Conservation (phyloP, 495 filamentous ascomycete genomes). For the Aspergillus avenaceus region DNA sequence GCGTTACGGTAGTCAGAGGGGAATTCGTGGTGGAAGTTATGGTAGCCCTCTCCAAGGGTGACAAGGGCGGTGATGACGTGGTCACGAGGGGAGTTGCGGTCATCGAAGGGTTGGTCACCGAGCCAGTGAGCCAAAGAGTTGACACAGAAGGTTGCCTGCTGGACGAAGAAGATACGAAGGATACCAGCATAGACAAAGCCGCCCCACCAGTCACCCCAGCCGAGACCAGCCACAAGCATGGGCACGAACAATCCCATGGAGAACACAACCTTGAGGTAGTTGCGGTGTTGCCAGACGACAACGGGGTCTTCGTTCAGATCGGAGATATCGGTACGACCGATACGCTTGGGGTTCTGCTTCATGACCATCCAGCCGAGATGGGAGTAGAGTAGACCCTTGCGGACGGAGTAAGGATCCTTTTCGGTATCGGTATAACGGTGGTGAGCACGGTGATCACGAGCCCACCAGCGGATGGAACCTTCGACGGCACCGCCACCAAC, state of each 20-base stretch:
- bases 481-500: slow-evolving; percentile 83
- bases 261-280: slow-evolving; percentile 76
- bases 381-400: slow-evolving; percentile 85
- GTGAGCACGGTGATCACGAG: slow-evolving; percentile 82
- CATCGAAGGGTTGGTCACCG: slow-evolving; percentile 97
- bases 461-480: slow-evolving; percentile 91
- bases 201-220: slow-evolving; percentile 75
- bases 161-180: slow-evolving; percentile 82
- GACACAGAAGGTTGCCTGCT: slow-evolving; percentile 96
- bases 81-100: slow-evolving; percentile 95
- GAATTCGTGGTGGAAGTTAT: slow-evolving; percentile 99
- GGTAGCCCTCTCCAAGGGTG: slow-evolving; percentile 96
- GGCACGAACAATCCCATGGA: slow-evolving; percentile 80
- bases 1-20: slow-evolving; percentile 98
- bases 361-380: slow-evolving; percentile 84
- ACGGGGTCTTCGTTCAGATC: slow-evolving; percentile 84
- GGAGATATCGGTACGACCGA: slow-evolving; percentile 84
- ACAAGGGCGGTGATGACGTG: slow-evolving; percentile 93
- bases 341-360: slow-evolving; percentile 76
- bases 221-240: slow-evolving; percentile 64
- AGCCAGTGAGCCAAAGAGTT: slow-evolving; percentile 99
- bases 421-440: slow-evolving; percentile 95
- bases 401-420: slow-evolving; percentile 89
- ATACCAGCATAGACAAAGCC: slow-evolving; percentile 85
- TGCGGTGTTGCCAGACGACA: slow-evolving; percentile 80